A percentile compares a stretch with the other conserved stretches of the same genome.
Evolutionary conservation across 164 flowering plant genomes (phyloP).

Genomic region (Tetracentron sinense): DNA sequence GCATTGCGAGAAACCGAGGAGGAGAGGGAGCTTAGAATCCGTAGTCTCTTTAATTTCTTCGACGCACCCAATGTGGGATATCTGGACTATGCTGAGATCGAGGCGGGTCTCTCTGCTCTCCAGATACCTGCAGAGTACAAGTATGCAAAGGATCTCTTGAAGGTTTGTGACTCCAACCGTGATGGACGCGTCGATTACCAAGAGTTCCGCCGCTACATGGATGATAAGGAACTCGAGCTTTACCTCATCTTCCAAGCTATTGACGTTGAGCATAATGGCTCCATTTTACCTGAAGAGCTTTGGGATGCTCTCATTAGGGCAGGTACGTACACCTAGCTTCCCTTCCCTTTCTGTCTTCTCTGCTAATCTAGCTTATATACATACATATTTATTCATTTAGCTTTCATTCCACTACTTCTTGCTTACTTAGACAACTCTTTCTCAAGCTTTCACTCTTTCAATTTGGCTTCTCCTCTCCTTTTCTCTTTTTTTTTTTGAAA

Average conservation of each 20-base stretch:
- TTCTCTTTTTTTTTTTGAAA: too few relatives aligned
- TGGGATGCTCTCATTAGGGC: constrained; percentile 91
- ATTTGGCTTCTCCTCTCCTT: too few relatives aligned
- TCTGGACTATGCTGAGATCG: constrained; percentile 72
- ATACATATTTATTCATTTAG: too few relatives aligned
- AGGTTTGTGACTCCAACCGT: constrained; percentile 69
- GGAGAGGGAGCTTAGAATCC: constrained; percentile 72
- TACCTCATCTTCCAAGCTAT: constrained; percentile 87
- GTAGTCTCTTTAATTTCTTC: constrained; percentile 73
- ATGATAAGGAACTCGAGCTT: constrained; percentile 87
- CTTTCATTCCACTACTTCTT: too few relatives aligned
- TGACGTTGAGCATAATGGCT: constrained; percentile 91
- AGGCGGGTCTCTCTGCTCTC: constrained; percentile 74
- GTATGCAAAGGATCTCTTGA: constrained; percentile 79
- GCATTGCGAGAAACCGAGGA: constrained; percentile 79
- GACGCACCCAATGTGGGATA: constrained; percentile 58
- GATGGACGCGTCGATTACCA: constrained; percentile 84
- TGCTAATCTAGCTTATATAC: too few relatives aligned
- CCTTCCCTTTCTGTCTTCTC: too few relatives aligned
- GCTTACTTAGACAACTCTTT: too few relatives aligned
- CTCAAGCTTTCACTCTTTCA: too few relatives aligned
- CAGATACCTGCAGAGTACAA: constrained; percentile 81
- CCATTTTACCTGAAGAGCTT: constrained; percentile 92
- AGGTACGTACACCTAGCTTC: constrained; percentile 39
- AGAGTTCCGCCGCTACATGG: constrained; percentile 87